Evolutionary conservation across 75 land plant genomes (phyloP).

Genomic region (Cunninghamia lanceolata): DNA sequence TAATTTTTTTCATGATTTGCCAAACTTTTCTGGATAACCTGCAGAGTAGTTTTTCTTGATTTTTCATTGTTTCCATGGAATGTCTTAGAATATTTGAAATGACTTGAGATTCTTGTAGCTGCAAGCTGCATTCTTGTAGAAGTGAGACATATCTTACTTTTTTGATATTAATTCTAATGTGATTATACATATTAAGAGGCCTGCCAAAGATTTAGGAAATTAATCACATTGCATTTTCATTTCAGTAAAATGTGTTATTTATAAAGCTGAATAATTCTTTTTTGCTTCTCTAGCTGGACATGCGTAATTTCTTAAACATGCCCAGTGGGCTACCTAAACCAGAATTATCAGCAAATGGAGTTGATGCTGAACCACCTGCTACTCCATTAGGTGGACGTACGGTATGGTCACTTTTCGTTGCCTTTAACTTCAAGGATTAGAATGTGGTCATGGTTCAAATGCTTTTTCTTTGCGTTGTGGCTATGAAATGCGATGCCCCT

Average conservation of each 20-base stretch:
- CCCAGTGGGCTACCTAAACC: constrained; percentile 65
- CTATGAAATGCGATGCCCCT: not conserved
- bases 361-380: constrained; percentile 57
- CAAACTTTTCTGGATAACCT: not conserved
- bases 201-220: not conserved
- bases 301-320: constrained; percentile 93
- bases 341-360: constrained; percentile 31
- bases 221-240: not conserved
- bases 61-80: not conserved
- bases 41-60: not conserved
- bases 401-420: constrained; percentile 39
- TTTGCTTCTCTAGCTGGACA: constrained; percentile 54
- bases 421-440: not conserved
- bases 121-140: not conserved
- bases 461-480: not conserved
- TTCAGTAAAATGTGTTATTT: not conserved
- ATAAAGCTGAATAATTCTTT: not conserved
- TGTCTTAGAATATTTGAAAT: not conserved
- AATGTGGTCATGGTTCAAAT: not conserved
- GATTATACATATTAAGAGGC: not conserved
- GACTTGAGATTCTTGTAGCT: not conserved
- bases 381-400: constrained; percentile 93
- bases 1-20: not conserved
- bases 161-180: not conserved
- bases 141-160: not conserved